These are phyloP conservation scores for Microdochium bolleyi DNA, from an alignment of 2,329 filamentous ascomycete genomes.

Conservation along the genomic window DNA sequence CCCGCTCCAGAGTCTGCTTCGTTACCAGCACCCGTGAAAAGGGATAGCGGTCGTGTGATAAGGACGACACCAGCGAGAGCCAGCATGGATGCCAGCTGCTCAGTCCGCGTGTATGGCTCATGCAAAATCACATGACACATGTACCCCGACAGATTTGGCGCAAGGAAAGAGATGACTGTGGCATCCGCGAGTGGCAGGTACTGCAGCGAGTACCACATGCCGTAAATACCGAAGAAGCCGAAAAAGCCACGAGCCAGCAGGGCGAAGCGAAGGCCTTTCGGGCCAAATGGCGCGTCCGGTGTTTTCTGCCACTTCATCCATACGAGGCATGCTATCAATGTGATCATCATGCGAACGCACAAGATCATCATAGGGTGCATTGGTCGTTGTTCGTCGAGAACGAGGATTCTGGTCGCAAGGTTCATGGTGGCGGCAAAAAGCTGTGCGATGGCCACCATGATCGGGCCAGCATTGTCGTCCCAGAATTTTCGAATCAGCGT, in stretches of 20 bases:
- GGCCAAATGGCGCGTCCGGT: constrained; percentile 63
- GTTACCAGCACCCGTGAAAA: constrained; percentile 20
- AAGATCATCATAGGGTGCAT: constrained; percentile 83
- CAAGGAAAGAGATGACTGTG: constrained; percentile 82
- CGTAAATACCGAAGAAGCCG: constrained; percentile 74
- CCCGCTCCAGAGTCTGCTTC: constrained; percentile 2
- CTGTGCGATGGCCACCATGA: constrained; percentile 67
- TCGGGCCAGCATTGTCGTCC: constrained; percentile 34
- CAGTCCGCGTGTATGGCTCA: constrained; percentile 70
- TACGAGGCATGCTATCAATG: constrained; percentile 52
- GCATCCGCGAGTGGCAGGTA: constrained; percentile 83
- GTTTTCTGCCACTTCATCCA: constrained; percentile 70
- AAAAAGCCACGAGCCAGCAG: constrained; percentile 60
- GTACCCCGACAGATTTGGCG: constrained; percentile 72
- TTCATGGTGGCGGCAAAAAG: constrained; percentile 84
- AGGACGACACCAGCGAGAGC: constrained; percentile 75
- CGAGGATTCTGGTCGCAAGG: constrained; percentile 67
- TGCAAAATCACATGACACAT: constrained; percentile 66
- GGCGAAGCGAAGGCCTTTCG: constrained; percentile 56
- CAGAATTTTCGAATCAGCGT: not conserved
- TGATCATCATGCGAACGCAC: constrained; percentile 72
- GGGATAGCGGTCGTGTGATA: constrained; percentile 61
- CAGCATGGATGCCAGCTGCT: constrained; percentile 68
- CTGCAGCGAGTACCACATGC: constrained; percentile 59
- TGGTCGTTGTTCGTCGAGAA: constrained; percentile 45